These are phyloP conservation scores for Dendrobium officinale DNA, from an alignment of 106 monocot genomes.

Conservation along the genomic window DNA sequence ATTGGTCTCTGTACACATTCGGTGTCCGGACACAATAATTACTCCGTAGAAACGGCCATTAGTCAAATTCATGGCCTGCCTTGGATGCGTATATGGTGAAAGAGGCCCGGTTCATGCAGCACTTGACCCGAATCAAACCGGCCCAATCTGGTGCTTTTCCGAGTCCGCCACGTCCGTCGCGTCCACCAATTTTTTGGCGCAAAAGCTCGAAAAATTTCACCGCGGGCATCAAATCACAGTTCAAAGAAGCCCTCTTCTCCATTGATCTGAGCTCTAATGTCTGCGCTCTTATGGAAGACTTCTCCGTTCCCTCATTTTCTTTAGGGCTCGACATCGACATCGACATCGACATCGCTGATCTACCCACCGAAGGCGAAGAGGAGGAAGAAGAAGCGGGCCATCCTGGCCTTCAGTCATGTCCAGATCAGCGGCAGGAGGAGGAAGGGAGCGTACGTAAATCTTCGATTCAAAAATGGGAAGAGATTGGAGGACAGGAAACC, in stretches of 20 bases:
- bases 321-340: conserved; percentile 18
- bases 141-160: not conserved
- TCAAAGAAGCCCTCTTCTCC: not conserved
- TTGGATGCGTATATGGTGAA: too few relatives aligned
- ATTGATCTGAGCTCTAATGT: not conserved
- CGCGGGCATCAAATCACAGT: too few relatives aligned
- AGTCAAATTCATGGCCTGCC: too few relatives aligned
- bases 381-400: not conserved
- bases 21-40: too few relatives aligned
- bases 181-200: not conserved
- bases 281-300: conserved; percentile 1
- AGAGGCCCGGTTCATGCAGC: too few relatives aligned
- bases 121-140: not conserved
- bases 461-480: conserved; percentile 7
- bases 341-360: conserved; percentile 11
- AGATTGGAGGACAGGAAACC: not conserved
- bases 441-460: conserved; percentile 3
- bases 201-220: not conserved
- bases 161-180: not conserved
- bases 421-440: not conserved
- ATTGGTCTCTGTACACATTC: too few relatives aligned
- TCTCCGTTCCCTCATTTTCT: conserved; percentile 26
- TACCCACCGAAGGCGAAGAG: not conserved
- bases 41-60: too few relatives aligned
- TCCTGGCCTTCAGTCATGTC: not conserved